A percentile compares a stretch with the other conserved stretches of the same genome.
phyloP scores from a whole-genome alignment of 2,329 filamentous ascomycete species.

The Trichoderma polysporum region DNA sequence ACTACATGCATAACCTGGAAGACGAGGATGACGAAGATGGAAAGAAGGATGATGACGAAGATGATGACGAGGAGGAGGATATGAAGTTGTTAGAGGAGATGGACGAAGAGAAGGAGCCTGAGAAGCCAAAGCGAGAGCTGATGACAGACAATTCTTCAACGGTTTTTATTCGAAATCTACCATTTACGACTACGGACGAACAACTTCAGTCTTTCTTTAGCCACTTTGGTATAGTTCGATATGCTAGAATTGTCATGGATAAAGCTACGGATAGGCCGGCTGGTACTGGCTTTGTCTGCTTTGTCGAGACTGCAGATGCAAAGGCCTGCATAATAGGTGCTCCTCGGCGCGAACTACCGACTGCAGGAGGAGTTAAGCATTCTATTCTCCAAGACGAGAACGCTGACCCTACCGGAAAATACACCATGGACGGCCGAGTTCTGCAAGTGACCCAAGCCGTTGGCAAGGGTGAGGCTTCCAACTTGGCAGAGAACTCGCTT shows the following conservation, averaged over 20 bases:
- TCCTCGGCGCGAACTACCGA: slow-evolving; percentile 56
- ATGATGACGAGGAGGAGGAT: slow-evolving; percentile 42
- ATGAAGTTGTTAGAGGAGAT: slow-evolving; percentile 40
- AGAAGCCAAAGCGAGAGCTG: slow-evolving; percentile 37
- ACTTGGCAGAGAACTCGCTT: slow-evolving; percentile 69
- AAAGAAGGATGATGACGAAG: slow-evolving; percentile 43
- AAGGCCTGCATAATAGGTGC: slow-evolving; percentile 73
- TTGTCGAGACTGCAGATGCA: slow-evolving; percentile 74
- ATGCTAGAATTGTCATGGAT: slow-evolving; percentile 89
- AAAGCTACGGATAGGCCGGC: slow-evolving; percentile 79
- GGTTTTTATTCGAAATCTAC: slow-evolving; percentile 89
- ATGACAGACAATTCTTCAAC: slow-evolving; percentile 69
- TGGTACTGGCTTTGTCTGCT: slow-evolving; percentile 94
- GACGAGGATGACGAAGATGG: slow-evolving; percentile 55
- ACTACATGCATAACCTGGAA: slow-evolving; percentile 56
- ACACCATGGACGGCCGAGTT: slow-evolving; percentile 87
- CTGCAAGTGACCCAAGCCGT: slow-evolving; percentile 84
- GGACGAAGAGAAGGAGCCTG: slow-evolving; percentile 30
- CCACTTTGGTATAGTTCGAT: slow-evolving; percentile 85
- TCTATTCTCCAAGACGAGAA: slow-evolving; percentile 88
- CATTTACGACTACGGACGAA: slow-evolving; percentile 83
- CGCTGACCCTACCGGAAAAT: slow-evolving; percentile 76
- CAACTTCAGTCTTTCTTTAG: slow-evolving; percentile 80
- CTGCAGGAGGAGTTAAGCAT: slow-evolving; percentile 58
- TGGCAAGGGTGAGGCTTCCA: slow-evolving; percentile 74